Evolutionary conservation across 1,139 yeast species (phyloP), one percentile per base, ranked within the genome.

Genomic region (Pneumocystis canis): DNA sequence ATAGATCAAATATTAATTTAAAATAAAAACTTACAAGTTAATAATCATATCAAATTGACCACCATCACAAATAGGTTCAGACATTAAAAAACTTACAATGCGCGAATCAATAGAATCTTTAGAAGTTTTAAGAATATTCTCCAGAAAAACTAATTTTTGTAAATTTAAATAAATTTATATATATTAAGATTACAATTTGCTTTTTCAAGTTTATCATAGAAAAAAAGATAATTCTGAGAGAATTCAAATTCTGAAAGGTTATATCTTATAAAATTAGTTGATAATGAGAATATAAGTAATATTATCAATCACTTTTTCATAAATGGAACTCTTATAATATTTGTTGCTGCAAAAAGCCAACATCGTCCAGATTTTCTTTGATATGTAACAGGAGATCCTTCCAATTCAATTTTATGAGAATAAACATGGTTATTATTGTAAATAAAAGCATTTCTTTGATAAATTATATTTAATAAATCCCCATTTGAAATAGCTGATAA

Each of bases 341-440:
- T 88, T 63, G 87, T 82, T 1, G 92, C 81, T 7, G 95, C 95
- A 73, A 87, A 87, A 68, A 88, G 78, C 95, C 95, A 88, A 73
- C 96, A 88, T 69, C 95, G 77, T 54, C 95, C 95, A 18, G 88
- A 82, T 47, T 80, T 73, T 70, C 81, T 80, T 74, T 88, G 96
- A 74, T 85, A 83, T 70, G 87, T 84, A 62, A 83, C 77, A 30
- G 94, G 92, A 2, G 83, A 72, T 2, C 89, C 89, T 69, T 85
- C 85, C 3, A 79, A 77, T 53, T 81, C 81, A 39, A 87, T 82
- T 62, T 80, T 80, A 63, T 79, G 71, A 69, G 84, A 84, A 75
- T 84, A 88, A 37, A 83, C 77, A 68, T 78, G 59, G 9, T 57
- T 35, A 20, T 30, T 35, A 20, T 57, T 20, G 1, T 9, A 35